Evolutionary conservation across 805 yeast genomes (phyloP), one percentile per base, ranked within the genome.

Genomic region (Ogataea glucozyma): DNA sequence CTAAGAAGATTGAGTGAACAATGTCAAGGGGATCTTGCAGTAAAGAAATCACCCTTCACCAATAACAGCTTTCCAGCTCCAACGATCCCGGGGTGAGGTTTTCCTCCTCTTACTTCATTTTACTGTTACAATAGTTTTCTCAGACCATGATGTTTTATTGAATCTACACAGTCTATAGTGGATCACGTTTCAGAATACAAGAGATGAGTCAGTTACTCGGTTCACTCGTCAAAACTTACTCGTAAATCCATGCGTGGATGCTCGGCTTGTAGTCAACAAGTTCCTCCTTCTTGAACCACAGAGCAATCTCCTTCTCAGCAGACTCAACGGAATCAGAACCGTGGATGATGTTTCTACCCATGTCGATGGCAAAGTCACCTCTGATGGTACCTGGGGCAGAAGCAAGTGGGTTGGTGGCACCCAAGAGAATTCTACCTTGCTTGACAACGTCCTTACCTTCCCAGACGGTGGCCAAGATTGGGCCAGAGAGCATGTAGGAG

Each of bases 351-450:
- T 93, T 93, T 85, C 99, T 89, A 70, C 99, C 99, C 81, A 87
- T 88, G 75, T 93, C 99, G 63, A 93, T 76, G 70, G 97, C 99
- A 61, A 74, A 93, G 78, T 93, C 99, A 71, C 96, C 98, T 80
- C 99, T 89, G 81, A 93, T 93, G 75, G 99, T 93, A 73, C 99
- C 99, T 72, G 98, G 98, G 58, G 95, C 91, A 61, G 97, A 87
- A 62, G 80, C 83, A 69, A 85, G 79, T 69, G 99, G 99, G 87
- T 93, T 91, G 73, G 99, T 93, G 61, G 99, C 98, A 76, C 99
- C 99, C 65, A 93, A 83, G 70, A 93, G 83, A 64, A 79, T 83
- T 78, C 99, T 86, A 71, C 99, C 99, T 73, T 88, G 96, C 79
- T 91, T 90, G 72, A 93, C 99, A 70, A 83, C 99, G 67, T 93